Evolutionary conservation across 176 grass and related monocot genomes (phyloP).

Genomic region (Dendrocalamus sinicus): DNA sequence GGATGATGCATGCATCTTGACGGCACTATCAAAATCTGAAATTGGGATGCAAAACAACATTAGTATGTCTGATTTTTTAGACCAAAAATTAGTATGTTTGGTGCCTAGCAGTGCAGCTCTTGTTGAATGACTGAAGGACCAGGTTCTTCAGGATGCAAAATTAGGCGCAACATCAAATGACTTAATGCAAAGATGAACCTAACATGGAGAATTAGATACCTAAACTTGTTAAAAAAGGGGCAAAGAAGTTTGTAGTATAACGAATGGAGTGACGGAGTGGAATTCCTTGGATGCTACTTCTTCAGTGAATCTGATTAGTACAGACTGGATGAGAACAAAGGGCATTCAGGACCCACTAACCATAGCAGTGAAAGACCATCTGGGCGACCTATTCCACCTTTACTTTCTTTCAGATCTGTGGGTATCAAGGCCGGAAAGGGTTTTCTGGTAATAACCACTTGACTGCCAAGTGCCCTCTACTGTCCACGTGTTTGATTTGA

Average conservation of each 20-base stretch:
- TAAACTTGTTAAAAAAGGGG: background rate
- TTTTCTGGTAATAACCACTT: background rate
- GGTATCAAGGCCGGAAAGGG: conserved; percentile 31
- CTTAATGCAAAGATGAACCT: background rate
- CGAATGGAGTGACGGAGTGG: background rate
- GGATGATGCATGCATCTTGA: background rate
- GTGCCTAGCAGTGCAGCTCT: background rate
- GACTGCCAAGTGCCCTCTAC: background rate
- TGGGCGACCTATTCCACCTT: background rate
- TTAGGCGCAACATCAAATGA: conserved; percentile 29
- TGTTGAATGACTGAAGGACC: background rate
- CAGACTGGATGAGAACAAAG: conserved; percentile 38
- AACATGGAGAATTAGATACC: background rate
- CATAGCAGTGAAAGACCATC: conserved; percentile 19
- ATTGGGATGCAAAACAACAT: background rate
- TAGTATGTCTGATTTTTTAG: background rate
- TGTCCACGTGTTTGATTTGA: no score
- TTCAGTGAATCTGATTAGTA: conserved; percentile 31
- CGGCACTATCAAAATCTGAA: no score
- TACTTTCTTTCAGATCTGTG: conserved; percentile 38
- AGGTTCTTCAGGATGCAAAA: background rate
- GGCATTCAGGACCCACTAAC: conserved; percentile 39
- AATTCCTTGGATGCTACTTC: conserved; percentile 51
- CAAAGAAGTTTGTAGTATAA: background rate
- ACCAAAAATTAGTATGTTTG: background rate